Evolutionary conservation across 1,284 basidiomycete genomes (phyloP).

Genomic region (Dichomitus squalens): DNA sequence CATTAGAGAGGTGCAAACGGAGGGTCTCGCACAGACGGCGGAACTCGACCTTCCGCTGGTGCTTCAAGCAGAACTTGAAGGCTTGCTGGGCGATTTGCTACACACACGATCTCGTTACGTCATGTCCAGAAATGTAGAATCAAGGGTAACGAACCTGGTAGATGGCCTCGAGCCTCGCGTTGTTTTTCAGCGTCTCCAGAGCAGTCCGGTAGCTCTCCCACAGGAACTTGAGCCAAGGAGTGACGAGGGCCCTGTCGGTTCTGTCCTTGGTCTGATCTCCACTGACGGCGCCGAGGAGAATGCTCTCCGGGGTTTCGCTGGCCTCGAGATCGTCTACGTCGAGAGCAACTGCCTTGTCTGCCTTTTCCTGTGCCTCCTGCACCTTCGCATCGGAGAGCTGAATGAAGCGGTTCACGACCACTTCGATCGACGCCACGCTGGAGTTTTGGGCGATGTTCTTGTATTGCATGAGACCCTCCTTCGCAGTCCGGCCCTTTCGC

Average conservation of each 20-base stretch:
- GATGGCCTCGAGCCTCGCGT: conserved; percentile 90
- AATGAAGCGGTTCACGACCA: conserved; percentile 90
- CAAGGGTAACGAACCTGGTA: conserved; percentile 75
- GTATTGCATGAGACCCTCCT: conserved; percentile 95
- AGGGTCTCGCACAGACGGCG: conserved; percentile 96
- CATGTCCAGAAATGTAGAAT: not conserved
- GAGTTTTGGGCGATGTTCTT: conserved; percentile 96
- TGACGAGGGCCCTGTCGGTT: conserved; percentile 94
- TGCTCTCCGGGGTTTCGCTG: conserved; percentile 91
- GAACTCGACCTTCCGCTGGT: conserved; percentile 97
- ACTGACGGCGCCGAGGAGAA: conserved; percentile 85
- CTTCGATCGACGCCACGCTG: conserved; percentile 90
- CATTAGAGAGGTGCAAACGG: conserved; percentile 92
- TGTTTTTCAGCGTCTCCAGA: conserved; percentile 96
- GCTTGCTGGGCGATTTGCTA: conserved; percentile 97
- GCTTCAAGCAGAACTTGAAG: conserved; percentile 94
- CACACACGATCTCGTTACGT: conserved; percentile 11
- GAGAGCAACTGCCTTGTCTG: conserved; percentile 64
- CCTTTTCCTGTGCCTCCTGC: conserved; percentile 84
- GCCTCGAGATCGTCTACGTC: conserved; percentile 92
- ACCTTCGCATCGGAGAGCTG: conserved; percentile 88
- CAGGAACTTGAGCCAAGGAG: conserved; percentile 96
- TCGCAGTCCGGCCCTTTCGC: conserved; percentile 91
- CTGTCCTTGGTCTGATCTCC: conserved; percentile 94
- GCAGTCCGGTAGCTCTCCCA: conserved; percentile 99